Percentiles rank a stretch among this genome's conserved stretches.
These are phyloP conservation scores for Taxillus chinensis DNA, from an alignment of 164 flowering plant genomes.

Conservation along the genomic window DNA sequence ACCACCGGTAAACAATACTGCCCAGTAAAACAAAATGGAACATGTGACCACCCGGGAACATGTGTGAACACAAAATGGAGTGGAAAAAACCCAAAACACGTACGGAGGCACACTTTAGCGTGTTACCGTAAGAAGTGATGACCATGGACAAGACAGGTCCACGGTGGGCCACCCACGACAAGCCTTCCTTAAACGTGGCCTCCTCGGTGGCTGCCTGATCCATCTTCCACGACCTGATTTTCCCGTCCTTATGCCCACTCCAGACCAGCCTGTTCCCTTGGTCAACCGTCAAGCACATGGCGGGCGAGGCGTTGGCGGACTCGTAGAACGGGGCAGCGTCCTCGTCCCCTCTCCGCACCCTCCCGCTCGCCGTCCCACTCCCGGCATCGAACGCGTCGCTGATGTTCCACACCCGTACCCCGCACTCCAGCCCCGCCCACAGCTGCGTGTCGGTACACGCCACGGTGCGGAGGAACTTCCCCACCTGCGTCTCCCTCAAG, in stretches of 20 bases:
- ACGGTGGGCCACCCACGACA: slow-evolving; percentile 81
- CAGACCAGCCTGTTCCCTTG: slow-evolving; percentile 57
- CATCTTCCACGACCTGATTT: slow-evolving; percentile 85
- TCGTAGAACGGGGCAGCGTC: slow-evolving; percentile 76
- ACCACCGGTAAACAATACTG: too few relatives aligned
- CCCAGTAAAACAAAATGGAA: too few relatives aligned
- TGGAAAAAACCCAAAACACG: background rate
- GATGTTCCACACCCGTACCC: slow-evolving; percentile 62
- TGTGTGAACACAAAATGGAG: background rate
- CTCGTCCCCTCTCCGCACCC: slow-evolving; percentile 59
- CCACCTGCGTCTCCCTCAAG: slow-evolving; percentile 74
- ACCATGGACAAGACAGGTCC: slow-evolving; percentile 67
- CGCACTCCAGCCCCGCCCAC: slow-evolving; percentile 88
- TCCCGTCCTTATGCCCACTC: slow-evolving; percentile 97
- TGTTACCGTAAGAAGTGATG: slow-evolving; percentile 63
- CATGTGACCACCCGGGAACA: too few relatives aligned
- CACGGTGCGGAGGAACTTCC: slow-evolving; percentile 58
- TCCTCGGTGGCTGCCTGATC: slow-evolving; percentile 37
- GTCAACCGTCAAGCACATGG: slow-evolving; percentile 57
- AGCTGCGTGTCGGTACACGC: slow-evolving; percentile 60
- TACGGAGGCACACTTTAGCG: too few relatives aligned
- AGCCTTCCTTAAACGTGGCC: slow-evolving; percentile 48
- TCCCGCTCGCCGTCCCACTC: slow-evolving; percentile 26
- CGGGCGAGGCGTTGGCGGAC: slow-evolving; percentile 46
- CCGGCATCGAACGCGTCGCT: slow-evolving; percentile 35